Evolutionary conservation across 805 yeast species (phyloP), one percentile per base, ranked within the genome.

Genomic region (Kazachstania africana): DNA sequence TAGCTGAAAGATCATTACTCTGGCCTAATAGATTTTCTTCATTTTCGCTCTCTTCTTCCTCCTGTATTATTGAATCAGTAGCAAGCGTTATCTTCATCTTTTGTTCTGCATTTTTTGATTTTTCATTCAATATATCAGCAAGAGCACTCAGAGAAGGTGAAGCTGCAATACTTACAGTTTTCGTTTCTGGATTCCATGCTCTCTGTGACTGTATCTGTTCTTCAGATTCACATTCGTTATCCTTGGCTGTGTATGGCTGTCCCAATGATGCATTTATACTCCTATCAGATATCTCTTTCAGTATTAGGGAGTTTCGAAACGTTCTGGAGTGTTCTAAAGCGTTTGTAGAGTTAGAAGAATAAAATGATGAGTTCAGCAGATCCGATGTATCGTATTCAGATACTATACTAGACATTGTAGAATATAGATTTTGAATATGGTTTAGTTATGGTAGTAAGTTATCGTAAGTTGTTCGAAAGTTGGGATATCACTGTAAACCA

Each of bases 121-220:
- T 62, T 32, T 56, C 59, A 34, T 56, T 61, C 24, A 63, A 43
- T 16, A 62, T 53, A 23, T 55, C 54, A 1, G 66, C 65, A n/a
- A 63, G 37, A 0, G 66, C 67, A 35, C 63, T 56, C 23, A 63
- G 44, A 0, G 66, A 61, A 3, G 68, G 68, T 2, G 67, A 62
- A 15, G 62, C 51, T 3, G 65, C 59, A 56, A 63, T 59, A 24
- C 56, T 55, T 13, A 55, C 44, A 6, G 55, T 50, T n/a, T 32
- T 34, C 3, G 39, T 43, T 33, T 49, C 55, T 4, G 26, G 36
- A 12, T 24, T 22, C 13, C 21, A n/a, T 18, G 24, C 32, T 19
- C 8, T 19, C 25, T 4, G 18, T 9, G 15, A 22, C 9, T 12
- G 12, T 22, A 6, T 6, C 8, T 12, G 10, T 17, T 15, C 13